Evolutionary conservation across 129 eudicot genomes (phyloP), one percentile per base, ranked within the genome.

Genomic region (Flaveria bidentis): DNA sequence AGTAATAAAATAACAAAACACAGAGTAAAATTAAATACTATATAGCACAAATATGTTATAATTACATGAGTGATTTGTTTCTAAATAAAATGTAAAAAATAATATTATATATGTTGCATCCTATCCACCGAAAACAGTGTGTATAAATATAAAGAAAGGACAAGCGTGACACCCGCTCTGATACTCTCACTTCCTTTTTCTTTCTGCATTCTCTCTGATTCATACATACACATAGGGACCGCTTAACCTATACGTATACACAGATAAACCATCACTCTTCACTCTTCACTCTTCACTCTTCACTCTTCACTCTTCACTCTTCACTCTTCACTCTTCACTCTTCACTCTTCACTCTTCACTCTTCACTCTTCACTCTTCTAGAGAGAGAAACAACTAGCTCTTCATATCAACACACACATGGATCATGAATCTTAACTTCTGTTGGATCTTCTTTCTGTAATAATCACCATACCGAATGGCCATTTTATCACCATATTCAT

Each of bases 161-260:
- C 97, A 88, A 88, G 97, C 97, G 91, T 88, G 97, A 85, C 82
- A 91, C 74, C 87, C 87, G 76, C 91, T 83, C 89, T 87, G 96
- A 84, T 90, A 80, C 89, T 84, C 80, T 88, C 89, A 75, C 89
- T 74, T 52, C 86, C 91, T 90, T 90, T 85, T 81, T 66, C 84
- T 84, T 83, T 84, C 86, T 84, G 77, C 76, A 83, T 73, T 64
- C 42, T 23, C 45, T 67, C 52, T 73, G 5, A 42, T 81, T 49
- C 33, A 69, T 61, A 71, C 73, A 72, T 50, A 78, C 41, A 45
- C 15, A 36, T 30, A 9, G 3, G 50, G 75, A 30, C 67, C 56
- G 15, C 41, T 65, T 72, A 47, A 72, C 78, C 83, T 73, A 78
- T 71, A 71, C 72, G 72, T 78, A 78, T 65, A 65, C 25, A 41